Evolutionary conservation across 805 yeast species (phyloP).

Genomic region (Metschnikowia continentalis): DNA sequence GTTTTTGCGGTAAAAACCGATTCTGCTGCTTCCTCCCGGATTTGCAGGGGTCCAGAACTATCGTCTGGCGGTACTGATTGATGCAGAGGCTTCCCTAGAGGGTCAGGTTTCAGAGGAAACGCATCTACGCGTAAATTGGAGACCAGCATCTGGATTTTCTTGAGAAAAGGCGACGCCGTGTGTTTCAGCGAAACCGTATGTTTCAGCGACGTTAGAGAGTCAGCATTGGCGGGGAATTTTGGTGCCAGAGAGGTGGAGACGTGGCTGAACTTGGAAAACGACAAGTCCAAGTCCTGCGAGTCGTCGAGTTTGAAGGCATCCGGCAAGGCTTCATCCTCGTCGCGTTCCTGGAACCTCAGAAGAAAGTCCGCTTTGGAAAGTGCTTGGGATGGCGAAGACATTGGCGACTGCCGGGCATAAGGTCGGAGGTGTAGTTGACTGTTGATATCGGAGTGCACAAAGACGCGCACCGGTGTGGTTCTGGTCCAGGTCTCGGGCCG

Average conservation of each 20-base stretch:
- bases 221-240: background rate
- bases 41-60: no score
- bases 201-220: background rate
- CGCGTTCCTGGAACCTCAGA: conserved; percentile 10
- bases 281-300: conserved; percentile 24
- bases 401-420: background rate
- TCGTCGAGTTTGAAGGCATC: conserved; percentile 28
- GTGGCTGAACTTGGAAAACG: conserved; percentile 37
- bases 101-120: background rate
- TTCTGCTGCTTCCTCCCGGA: no score
- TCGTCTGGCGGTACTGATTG: no score
- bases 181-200: background rate
- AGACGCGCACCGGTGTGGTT: background rate
- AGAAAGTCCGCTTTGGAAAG: conserved; percentile 10
- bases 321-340: conserved; percentile 16
- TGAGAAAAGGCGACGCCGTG: conserved; percentile 26
- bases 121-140: conserved; percentile 10
- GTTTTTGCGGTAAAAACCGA: no score
- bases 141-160: conserved; percentile 22
- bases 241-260: conserved; percentile 18
- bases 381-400: background rate
- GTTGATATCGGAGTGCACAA: conserved; percentile 6
- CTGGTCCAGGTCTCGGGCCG: no score
- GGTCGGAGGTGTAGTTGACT: background rate
- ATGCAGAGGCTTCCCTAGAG: background rate